These are phyloP conservation scores for Aotearoamyces nothofagi DNA, from an alignment of 2,329 filamentous ascomycete species.

Conservation along the genomic window DNA sequence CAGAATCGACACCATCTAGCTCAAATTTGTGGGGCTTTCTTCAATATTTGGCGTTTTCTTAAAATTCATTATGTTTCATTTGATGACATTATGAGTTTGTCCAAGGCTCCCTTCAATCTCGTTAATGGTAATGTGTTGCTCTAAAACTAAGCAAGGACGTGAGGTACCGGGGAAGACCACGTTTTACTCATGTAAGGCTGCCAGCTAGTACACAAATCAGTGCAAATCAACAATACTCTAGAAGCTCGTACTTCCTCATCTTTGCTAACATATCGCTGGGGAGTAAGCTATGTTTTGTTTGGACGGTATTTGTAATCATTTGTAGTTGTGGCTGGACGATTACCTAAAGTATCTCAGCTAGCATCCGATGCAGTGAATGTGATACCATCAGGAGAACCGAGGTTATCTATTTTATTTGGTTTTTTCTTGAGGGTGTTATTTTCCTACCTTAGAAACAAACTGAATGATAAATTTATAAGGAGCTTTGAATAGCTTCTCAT, in stretches of 20 bases:
- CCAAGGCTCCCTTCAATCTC: conserved; percentile 37
- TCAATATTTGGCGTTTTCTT: conserved; percentile 35
- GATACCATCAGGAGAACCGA: no score
- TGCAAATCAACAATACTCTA: conserved; percentile 40
- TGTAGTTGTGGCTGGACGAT: background rate
- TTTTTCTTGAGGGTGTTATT: no score
- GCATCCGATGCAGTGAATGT: no score
- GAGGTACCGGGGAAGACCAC: background rate
- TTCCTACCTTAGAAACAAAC: no score
- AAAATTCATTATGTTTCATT: conserved; percentile 41
- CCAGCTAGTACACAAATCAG: conserved; percentile 47
- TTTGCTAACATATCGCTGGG: conserved; percentile 34
- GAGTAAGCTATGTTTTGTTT: background rate
- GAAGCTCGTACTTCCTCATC: conserved; percentile 46
- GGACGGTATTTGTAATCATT: background rate
- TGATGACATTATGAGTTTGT: conserved; percentile 37
- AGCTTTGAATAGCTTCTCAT: no score
- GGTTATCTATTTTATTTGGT: no score
- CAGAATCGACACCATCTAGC: conserved; percentile 42
- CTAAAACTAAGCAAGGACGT: conserved; percentile 1
- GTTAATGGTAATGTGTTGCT: conserved; percentile 42
- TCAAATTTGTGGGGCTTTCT: conserved; percentile 40
- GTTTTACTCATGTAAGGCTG: conserved; percentile 18
- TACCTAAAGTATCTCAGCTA: no score
- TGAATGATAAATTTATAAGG: no score